A percentile compares a stretch with the other conserved stretches of the same genome.
Evolutionary conservation across 352 stramenopile genomes (phyloP).

Genomic region (Peronosclerospora sorghi): DNA sequence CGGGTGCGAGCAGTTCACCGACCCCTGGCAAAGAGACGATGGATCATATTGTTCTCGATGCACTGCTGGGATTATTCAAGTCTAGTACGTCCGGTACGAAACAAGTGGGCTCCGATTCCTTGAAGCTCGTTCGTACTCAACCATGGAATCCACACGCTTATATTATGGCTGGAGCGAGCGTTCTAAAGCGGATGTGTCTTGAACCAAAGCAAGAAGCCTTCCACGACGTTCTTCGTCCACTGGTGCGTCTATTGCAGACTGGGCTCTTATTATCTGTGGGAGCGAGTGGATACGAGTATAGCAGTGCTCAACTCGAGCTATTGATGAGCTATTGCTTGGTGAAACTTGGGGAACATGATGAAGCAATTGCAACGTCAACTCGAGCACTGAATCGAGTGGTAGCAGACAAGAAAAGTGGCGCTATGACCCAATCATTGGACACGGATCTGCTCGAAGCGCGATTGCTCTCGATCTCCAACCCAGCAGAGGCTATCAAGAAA

Average conservation of each 20-base stretch:
- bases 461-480: conserved; percentile 21
- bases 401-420: background rate
- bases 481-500: conserved; percentile 14
- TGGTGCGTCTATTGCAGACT: conserved; percentile 27
- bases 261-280: conserved; percentile 22
- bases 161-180: conserved; percentile 27
- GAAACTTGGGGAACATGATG: conserved; percentile 16
- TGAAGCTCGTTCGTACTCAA: no score
- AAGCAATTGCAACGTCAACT: conserved; percentile 6
- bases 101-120: conserved; percentile 16
- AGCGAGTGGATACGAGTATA: conserved; percentile 5
- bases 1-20: background rate
- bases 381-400: conserved; percentile 19
- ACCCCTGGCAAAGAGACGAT: conserved; percentile 12
- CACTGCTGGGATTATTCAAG: conserved; percentile 27
- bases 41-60: conserved; percentile 23
- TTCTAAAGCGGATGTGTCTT: conserved; percentile 33
- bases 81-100: conserved; percentile 5
- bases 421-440: conserved; percentile 4
- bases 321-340: conserved; percentile 32
- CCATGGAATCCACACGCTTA: conserved; percentile 51
- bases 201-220: conserved; percentile 9
- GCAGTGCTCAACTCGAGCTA: conserved; percentile 25
- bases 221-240: conserved; percentile 8
- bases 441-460: conserved; percentile 35